A percentile compares a stretch with the other conserved stretches of the same genome.
Evolutionary conservation across 2,329 filamentous ascomycete genomes (phyloP).

Genomic region (Fusarium clavum): DNA sequence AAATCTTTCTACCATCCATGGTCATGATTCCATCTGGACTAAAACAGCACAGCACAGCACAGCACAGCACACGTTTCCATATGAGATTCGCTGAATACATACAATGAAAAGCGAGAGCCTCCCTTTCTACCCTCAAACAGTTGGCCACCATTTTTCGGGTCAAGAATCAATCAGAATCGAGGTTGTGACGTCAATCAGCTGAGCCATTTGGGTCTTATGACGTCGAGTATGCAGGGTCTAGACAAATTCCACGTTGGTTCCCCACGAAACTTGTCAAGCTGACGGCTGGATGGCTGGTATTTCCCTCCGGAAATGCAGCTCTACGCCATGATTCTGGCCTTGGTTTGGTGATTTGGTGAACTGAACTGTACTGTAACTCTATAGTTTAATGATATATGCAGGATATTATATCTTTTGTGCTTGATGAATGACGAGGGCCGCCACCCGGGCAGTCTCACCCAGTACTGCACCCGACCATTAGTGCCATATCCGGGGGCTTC

Average conservation of each 20-base stretch:
- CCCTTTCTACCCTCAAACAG: background rate
- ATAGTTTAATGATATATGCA: constrained; percentile 13
- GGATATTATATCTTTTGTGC: constrained; percentile 7
- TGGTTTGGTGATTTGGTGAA: constrained; percentile 28
- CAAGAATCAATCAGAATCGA: background rate
- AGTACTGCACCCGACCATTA: background rate
- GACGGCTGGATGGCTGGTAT: constrained; percentile 27
- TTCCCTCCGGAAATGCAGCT: constrained; percentile 29
- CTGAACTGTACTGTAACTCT: constrained; percentile 8
- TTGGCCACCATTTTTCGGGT: constrained; percentile 14
- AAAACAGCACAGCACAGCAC: constrained; percentile 8
- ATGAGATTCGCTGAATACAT: constrained; percentile 12
- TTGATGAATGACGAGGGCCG: constrained; percentile 26
- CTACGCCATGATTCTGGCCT: constrained; percentile 40
- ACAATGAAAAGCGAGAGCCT: background rate
- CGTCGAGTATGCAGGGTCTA: constrained; percentile 44
- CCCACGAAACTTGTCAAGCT: constrained; percentile 29
- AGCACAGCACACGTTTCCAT: constrained; percentile 27
- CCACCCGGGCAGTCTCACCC: background rate
- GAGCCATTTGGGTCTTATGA: constrained; percentile 35
- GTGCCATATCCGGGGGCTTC: background rate
- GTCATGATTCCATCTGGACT: constrained; percentile 2
- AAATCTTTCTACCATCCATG: constrained; percentile 8
- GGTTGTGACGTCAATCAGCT: constrained; percentile 44
- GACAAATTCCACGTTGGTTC: constrained; percentile 19